These are phyloP conservation scores for Tausonia pullulans DNA, from an alignment of 1,284 basidiomycete genomes.

Conservation along the genomic window DNA sequence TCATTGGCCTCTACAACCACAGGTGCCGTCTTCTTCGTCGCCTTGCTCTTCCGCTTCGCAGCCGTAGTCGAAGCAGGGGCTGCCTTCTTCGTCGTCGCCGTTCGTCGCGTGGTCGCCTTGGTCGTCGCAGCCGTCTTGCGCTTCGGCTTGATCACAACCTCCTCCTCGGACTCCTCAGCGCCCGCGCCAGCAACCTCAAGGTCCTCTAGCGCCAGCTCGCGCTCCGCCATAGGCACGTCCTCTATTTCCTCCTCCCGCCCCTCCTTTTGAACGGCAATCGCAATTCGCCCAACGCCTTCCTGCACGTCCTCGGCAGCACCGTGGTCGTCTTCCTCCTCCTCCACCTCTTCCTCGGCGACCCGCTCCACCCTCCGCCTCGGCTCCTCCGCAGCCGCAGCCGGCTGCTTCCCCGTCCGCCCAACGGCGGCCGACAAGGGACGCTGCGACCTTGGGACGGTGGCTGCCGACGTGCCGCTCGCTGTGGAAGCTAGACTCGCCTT, in stretches of 20 bases:
- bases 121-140: constrained; percentile 14
- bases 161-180: too few relatives aligned
- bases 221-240: not conserved
- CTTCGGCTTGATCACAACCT: constrained; percentile 3
- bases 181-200: too few relatives aligned
- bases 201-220: constrained; percentile 11
- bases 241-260: constrained; percentile 12
- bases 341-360: constrained; percentile 17
- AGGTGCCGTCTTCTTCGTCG: constrained; percentile 9
- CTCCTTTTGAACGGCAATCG: too few relatives aligned
- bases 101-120: too few relatives aligned
- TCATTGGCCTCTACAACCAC: constrained; percentile 1
- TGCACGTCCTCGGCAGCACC: too few relatives aligned
- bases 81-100: not conserved
- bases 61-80: not conserved
- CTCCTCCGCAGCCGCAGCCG: constrained; percentile 13
- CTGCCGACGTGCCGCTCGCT: constrained; percentile 1
- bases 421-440: constrained; percentile 1
- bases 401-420: constrained; percentile 19
- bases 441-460: not conserved
- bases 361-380: constrained; percentile 9
- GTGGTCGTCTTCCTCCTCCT: constrained; percentile 12
- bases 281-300: too few relatives aligned
- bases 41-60: not conserved
- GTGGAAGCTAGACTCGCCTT: constrained; percentile 18